These are phyloP conservation scores for Lavandula angustifolia DNA, from an alignment of 257 asterid species.

Conservation along the genomic window DNA sequence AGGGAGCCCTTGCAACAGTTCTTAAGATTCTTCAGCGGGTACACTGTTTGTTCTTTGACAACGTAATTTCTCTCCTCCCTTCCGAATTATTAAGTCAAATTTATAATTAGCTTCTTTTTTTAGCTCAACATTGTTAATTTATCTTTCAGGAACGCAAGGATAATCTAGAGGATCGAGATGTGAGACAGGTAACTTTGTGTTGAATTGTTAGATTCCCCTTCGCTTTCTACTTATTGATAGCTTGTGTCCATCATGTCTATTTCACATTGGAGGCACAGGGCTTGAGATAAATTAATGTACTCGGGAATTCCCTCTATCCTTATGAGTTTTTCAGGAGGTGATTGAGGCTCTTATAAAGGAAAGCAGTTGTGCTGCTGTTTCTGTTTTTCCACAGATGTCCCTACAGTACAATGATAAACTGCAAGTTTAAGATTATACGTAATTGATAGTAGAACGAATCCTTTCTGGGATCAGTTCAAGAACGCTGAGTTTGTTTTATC, in stretches of 20 bases:
- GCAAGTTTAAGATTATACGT: no score
- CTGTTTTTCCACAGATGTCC: no score
- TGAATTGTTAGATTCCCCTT: background rate
- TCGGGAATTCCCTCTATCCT: no score
- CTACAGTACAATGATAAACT: no score
- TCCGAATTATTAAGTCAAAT: background rate
- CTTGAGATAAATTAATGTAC: background rate
- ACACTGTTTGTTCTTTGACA: slow-evolving; percentile 61
- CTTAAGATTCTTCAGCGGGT: slow-evolving; percentile 63
- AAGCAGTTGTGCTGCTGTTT: no score
- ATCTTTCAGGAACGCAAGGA: slow-evolving; percentile 53
- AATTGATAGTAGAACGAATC: no score
- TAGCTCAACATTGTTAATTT: background rate
- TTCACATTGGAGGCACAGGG: background rate
- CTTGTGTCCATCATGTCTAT: background rate
- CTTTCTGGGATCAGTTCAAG: no score
- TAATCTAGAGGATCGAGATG: slow-evolving; percentile 60
- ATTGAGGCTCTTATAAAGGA: no score
- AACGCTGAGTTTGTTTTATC: no score
- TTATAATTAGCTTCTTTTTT: background rate
- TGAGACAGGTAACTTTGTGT: slow-evolving; percentile 66
- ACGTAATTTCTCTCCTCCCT: slow-evolving; percentile 39
- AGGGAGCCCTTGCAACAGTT: slow-evolving; percentile 77
- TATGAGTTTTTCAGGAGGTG: no score
- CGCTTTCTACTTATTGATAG: background rate